Evolutionary conservation across 805 yeast genomes (phyloP), one percentile per base, ranked within the genome.

Genomic region (Spathaspora arborariae): DNA sequence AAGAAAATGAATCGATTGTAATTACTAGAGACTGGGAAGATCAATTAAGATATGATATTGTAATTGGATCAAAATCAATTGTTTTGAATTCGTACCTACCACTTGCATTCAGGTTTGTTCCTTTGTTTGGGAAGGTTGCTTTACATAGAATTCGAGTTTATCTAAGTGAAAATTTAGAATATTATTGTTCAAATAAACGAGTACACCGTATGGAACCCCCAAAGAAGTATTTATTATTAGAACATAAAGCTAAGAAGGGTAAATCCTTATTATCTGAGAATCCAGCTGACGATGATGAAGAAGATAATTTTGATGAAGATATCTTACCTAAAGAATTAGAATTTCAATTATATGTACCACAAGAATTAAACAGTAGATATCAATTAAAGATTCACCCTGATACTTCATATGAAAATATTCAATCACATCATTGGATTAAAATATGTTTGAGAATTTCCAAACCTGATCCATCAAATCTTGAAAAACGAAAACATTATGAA

Each of bases 391-490:
- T 85, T 22, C 96, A 89, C 57, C 96, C 98, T 1, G 96, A 94
- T 64, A 88, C 97, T 0, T 80, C 88, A 2, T 84, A 77, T 55
- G 80, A 78, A 20, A 82, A 82, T 55, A 89, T 94, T 51, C 91
- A 89, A 66, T 78, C 94, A 5, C 92, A 88, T 57, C 99, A 94
- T 67, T 94, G 99, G 97, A 82, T 94, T 57, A 94, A 94, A 66
- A 78, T 94, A 13, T 85, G 96, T 52, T 67, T 94, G 44, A 70
- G 98, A 44, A 72, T 94, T 35, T 87, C 96, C 4, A 80, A 78
- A 53, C 59, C 74, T n/a, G 82, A 85, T 39, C 78, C 82, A 2
- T 72, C 74, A 1, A 66, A 70, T 39, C 63, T 69, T 2, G 73
- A 56, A 15, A 88, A 88, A 59, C 73, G 96, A 40, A 94, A 91